Evolutionary conservation across 495 filamentous ascomycete genomes (phyloP).

Genomic region (Xylaria telfairii): DNA sequence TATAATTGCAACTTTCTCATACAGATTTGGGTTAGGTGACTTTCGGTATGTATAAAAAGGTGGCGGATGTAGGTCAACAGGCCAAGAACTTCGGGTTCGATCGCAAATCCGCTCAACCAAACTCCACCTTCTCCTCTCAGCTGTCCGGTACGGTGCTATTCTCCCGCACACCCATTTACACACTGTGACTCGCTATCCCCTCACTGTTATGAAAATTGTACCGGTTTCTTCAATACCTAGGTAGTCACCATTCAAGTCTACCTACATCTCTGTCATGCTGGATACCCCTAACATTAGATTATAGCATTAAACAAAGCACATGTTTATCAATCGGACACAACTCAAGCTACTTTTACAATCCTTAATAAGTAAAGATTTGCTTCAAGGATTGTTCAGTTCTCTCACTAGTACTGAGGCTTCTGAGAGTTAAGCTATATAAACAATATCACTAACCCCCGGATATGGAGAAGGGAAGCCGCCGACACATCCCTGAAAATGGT

Average conservation of each 20-base stretch:
- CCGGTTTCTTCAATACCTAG: background rate
- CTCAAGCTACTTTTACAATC: background rate
- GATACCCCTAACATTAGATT: background rate
- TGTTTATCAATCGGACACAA: background rate
- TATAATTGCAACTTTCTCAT: too few relatives aligned
- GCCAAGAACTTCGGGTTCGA: conserved; percentile 3
- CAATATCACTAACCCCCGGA: too few relatives aligned
- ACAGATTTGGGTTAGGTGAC: too few relatives aligned
- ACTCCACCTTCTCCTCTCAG: background rate
- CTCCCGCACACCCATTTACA: background rate
- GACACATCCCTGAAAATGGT: too few relatives aligned
- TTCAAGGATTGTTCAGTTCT: background rate
- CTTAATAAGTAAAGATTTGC: background rate
- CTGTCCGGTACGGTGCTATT: background rate
- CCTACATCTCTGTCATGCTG: background rate
- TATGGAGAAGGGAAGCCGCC: too few relatives aligned
- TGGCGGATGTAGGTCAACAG: too few relatives aligned
- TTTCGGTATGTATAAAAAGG: too few relatives aligned
- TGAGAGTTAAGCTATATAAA: background rate
- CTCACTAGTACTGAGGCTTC: background rate
- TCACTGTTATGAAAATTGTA: too few relatives aligned
- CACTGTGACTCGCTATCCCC: background rate
- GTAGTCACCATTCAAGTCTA: background rate
- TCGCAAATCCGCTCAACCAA: background rate
- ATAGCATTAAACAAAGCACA: background rate